These are phyloP conservation scores for Flagelloscypha sp. DNA, from an alignment of 768 basidiomycete species.

Conservation along the genomic window DNA sequence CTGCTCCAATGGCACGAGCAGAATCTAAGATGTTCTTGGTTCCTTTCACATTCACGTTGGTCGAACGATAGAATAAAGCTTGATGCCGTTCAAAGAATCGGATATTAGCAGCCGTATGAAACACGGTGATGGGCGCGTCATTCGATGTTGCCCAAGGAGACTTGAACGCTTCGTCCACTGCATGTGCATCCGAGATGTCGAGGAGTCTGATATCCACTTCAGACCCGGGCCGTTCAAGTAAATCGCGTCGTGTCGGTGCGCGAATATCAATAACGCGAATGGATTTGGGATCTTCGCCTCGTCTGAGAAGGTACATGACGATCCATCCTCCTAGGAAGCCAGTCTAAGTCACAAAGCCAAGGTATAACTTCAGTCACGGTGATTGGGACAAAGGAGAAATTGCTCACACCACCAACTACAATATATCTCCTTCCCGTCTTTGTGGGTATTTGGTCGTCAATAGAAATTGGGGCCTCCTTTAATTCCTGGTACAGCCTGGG, in stretches of 20 bases:
- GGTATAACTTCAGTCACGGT: neutral
- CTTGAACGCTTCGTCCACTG: conserved; percentile 53
- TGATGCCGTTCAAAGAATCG: conserved; percentile 65
- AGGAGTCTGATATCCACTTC: conserved; percentile 50
- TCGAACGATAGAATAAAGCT: conserved; percentile 43
- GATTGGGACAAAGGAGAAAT: neutral
- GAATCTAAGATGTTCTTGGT: conserved; percentile 61
- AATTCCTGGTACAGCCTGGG: conserved; percentile 7
- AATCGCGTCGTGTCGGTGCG: conserved; percentile 48
- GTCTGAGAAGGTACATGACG: conserved; percentile 53
- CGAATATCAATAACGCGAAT: conserved; percentile 65
- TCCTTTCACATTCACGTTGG: conserved; percentile 56
- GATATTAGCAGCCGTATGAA: conserved; percentile 72
- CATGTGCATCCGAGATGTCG: conserved; percentile 46
- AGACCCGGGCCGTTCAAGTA: conserved; percentile 41
- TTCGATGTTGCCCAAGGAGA: conserved; percentile 46
- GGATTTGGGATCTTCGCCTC: conserved; percentile 59
- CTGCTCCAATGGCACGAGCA: conserved; percentile 44
- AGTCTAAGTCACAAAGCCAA: too few species aligned
- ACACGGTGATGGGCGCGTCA: conserved; percentile 43
- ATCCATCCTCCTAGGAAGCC: conserved; percentile 80
- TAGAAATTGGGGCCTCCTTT: conserved; percentile 16
- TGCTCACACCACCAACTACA: conserved; percentile 63
- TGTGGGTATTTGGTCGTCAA: conserved; percentile 45
- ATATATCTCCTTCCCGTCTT: conserved; percentile 72